Base-by-base conservation (phyloP, 345 rosid genomes). In the Mallotus nudiflorus region DNA sequence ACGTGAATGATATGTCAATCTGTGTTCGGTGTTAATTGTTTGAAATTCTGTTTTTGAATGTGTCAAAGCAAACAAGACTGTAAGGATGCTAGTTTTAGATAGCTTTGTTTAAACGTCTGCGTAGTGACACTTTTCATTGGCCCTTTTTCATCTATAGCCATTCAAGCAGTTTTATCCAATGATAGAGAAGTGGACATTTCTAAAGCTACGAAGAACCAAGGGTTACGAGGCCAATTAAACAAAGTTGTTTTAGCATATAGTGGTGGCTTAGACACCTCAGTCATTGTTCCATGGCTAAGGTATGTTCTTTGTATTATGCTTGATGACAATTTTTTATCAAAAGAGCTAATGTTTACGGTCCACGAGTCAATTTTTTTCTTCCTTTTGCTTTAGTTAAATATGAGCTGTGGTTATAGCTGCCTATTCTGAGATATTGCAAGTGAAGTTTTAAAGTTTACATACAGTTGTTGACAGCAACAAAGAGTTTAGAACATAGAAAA, bases 231-330 rank as follows among this genome's bases (percentile, higher is more conserved):
- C 48, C 92, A 84, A 61, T 67, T 92, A 77, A 88, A 95, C 45
- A 95, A 95, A 62, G 99, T 95, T 31, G 99, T 95, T 72, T 85
- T 95, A 50, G 97, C 99, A 61, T 95, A 92, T 65, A 92, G 99
- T 62, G 99, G 99, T 56, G 99, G 99, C 68, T 80, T 95, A 64
- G 97, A 95, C 83, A 95, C 99, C 63, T 95, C 97, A 3, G 97
- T 95, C 6, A 92, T 92, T 67, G 99, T 95, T 45, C 99, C 99
- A 24, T 95, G 99, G 99, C 81, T 95, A 50, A 90, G 93, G 97
- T 95, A 78, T 33, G 69, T 19, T 61, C 66, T 24, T 54, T 68
- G 59, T 60, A 58, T 65, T 48, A 55, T 64, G 35, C 60, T 79
- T 48, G n/a, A 63, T 71, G 6, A 29, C 45, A 16, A n/a, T 42